Conservation (phyloP, 805 yeast genomes). For the Metschnikowia kofuensis region DNA sequence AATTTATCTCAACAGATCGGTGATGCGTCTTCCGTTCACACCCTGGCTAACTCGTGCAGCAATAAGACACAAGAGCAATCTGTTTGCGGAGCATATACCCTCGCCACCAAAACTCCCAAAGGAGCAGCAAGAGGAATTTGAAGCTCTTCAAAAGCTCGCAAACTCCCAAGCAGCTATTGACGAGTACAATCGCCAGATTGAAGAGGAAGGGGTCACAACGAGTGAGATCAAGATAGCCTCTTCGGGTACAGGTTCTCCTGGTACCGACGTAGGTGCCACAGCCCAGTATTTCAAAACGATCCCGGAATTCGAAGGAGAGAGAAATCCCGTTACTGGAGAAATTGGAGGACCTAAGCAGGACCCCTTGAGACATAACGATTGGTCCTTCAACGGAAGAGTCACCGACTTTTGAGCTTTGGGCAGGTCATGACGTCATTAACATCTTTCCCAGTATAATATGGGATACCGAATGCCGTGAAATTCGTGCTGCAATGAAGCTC, state of each 20-base stretch:
- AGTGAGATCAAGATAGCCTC: conserved; percentile 3
- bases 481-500: no score
- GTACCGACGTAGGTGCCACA: conserved; percentile 61
- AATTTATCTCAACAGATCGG: background rate
- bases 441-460: no score
- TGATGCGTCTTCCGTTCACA: background rate
- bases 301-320: conserved; percentile 94
- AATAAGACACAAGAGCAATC: conserved; percentile 11
- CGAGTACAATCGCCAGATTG: conserved; percentile 55
- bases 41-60: background rate
- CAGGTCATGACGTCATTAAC: background rate
- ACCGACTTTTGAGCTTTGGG: conserved; percentile 67
- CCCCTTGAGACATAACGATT: conserved; percentile 81
- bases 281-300: conserved; percentile 73
- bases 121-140: conserved; percentile 89
- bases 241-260: conserved; percentile 24
- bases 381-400: conserved; percentile 93
- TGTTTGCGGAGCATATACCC: conserved; percentile 27
- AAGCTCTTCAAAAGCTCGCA: conserved; percentile 76
- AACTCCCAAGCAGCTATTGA: conserved; percentile 75
- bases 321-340: conserved; percentile 92
- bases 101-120: conserved; percentile 73
- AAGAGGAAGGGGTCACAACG: conserved; percentile 18
- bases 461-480: no score
- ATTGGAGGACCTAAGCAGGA: conserved; percentile 97